These are phyloP conservation scores for Arxiozyma bovina DNA, from an alignment of 1,139 yeast species.

Conservation along the genomic window DNA sequence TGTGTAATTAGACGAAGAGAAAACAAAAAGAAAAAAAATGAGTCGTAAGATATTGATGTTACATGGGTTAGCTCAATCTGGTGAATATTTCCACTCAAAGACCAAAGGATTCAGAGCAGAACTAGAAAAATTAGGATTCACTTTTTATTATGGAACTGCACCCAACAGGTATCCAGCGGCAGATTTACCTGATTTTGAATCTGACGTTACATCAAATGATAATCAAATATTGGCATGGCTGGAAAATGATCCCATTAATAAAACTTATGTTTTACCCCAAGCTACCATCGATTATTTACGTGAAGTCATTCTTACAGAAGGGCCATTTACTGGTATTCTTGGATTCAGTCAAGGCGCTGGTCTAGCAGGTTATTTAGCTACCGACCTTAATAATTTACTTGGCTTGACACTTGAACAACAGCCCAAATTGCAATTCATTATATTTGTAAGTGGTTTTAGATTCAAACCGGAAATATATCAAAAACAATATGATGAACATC, in stretches of 20 bases:
- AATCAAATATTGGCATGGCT: conserved; percentile 29
- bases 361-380: conserved; percentile 51
- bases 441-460: conserved; percentile 71
- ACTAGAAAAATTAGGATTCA: conserved; percentile 52
- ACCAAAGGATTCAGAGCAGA: conserved; percentile 64
- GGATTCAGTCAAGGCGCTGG: conserved; percentile 97
- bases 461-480: conserved; percentile 48
- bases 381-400: conserved; percentile 34
- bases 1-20: too few species aligned
- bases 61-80: conserved; percentile 60
- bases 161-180: conserved; percentile 37
- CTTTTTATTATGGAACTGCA: conserved; percentile 63
- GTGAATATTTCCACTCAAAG: conserved; percentile 62
- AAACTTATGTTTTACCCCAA: conserved; percentile 20
- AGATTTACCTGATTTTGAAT: conserved; percentile 20
- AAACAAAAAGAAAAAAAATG: conserved; percentile 9
- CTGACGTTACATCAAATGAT: conserved; percentile 10
- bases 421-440: conserved; percentile 54
- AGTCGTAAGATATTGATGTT: conserved; percentile 38
- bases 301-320: conserved; percentile 37
- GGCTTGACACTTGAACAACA: conserved; percentile 27
- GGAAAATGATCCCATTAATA: conserved; percentile 19
- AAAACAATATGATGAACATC: conserved; percentile 37
- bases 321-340: conserved; percentile 78
- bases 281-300: conserved; percentile 21